Evolutionary conservation across 306 rosid genomes (phyloP).

Genomic region (Echinosophora koreensis): DNA sequence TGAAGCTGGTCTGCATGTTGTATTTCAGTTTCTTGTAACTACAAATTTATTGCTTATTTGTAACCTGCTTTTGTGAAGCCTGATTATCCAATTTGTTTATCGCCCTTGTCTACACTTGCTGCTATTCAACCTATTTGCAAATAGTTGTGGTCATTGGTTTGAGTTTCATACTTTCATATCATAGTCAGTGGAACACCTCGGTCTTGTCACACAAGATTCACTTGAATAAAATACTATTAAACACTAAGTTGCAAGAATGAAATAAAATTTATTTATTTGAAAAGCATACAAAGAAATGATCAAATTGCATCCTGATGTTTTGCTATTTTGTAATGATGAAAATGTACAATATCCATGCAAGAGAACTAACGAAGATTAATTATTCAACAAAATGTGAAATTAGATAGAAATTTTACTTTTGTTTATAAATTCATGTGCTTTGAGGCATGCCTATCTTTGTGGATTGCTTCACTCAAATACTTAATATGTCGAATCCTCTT

Average conservation of each 20-base stretch:
- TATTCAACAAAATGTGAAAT: constrained; percentile 16
- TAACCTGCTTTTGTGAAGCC: constrained; percentile 9
- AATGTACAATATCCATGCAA: not conserved
- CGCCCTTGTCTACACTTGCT: not conserved
- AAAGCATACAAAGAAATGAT: not conserved
- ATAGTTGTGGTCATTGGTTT: not conserved
- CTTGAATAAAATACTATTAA: not conserved
- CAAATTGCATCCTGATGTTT: not conserved
- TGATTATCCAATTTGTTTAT: not conserved
- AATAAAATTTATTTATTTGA: not conserved
- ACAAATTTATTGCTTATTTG: not conserved
- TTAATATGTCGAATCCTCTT: constrained; percentile 37
- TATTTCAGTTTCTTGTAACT: not conserved
- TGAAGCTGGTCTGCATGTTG: constrained; percentile 29
- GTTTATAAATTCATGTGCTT: not conserved
- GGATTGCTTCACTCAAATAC: constrained; percentile 26
- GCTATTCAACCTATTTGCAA: not conserved
- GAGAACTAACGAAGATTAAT: constrained; percentile 20
- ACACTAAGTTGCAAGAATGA: constrained; percentile 1
- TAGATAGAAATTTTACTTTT: not conserved
- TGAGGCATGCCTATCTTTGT: constrained; percentile 1
- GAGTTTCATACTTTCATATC: constrained; percentile 28
- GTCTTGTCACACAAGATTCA: constrained; percentile 1
- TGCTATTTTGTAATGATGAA: not conserved
- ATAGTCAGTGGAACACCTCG: constrained; percentile 4